Evolutionary conservation across 164 flowering plant species (phyloP), one percentile per base, ranked within the genome.

Genomic region (Tetracentron sinense): DNA sequence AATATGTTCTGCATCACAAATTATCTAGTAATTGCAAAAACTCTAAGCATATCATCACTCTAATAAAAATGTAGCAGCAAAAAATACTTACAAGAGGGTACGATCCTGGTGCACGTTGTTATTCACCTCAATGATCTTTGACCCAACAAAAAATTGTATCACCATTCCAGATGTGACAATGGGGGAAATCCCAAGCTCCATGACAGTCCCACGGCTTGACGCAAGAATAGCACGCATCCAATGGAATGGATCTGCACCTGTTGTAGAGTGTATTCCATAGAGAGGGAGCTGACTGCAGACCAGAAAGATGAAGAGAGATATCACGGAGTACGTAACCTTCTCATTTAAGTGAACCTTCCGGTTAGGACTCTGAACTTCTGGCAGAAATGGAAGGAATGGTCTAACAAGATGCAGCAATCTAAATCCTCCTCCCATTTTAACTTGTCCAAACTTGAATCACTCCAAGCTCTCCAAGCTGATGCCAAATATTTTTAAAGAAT

Each of bases 161-260:
- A 86, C 92, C 69, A 86, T 29, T 46, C 89, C 87, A 73, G 89
- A 82, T 21, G 89, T 86, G 62, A 86, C 89, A 70, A 86, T 82
- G 12, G 91, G 87, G 16, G 88, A 81, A 65, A 86, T 84, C 1
- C 91, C 91, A 60, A 86, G 83, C 78, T 86, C 92, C 92, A 86
- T 86, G 62, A 86, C 89, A 33, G 87, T 86, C 20, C 92, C 89
- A 58, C 92, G 84, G 62, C 61, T 86, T 7, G 91, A 82, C 49
- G 91, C 91, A 35, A 86, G 87, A 62, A 86, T 86, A 33, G 81
- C 87, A 58, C 86, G 85, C 88, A 85, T 85, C 88, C 86, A 83
- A 54, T 83, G 82, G 65, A 85, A 83, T 26, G 90, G 88, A 69
- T 86, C 91, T 20, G 85, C 88, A 1, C 87, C 87, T 0, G 84